Conservation (phyloP, 805 yeast species). For the Metschnikowia hibisci region DNA sequence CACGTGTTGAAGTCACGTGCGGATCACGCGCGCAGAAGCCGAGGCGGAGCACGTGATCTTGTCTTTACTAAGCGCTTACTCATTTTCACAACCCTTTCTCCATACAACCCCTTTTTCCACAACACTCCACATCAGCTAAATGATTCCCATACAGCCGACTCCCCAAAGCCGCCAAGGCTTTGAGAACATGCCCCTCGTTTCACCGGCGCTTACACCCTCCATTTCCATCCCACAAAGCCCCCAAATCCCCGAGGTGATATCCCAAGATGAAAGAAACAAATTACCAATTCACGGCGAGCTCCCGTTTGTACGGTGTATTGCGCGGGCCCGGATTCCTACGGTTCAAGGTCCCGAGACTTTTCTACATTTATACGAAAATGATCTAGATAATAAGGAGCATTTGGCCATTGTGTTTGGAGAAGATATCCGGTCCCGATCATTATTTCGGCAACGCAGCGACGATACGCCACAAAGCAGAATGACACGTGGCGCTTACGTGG, state of each 20-base stretch:
- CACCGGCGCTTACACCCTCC: slow-evolving; percentile 18
- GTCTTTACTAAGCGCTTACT: no score
- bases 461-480: slow-evolving; percentile 91
- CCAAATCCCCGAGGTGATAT: slow-evolving; percentile 12
- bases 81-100: no score
- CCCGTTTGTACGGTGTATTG: slow-evolving; percentile 82
- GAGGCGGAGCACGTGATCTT: no score
- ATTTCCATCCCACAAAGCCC: slow-evolving; percentile 6
- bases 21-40: no score
- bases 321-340: slow-evolving; percentile 95
- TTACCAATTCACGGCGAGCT: slow-evolving; percentile 48
- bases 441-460: slow-evolving; percentile 56
- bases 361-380: slow-evolving; percentile 81
- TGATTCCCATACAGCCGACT: slow-evolving; percentile 11
- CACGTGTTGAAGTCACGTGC: no score
- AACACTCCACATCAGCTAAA: background rate
- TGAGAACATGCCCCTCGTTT: slow-evolving; percentile 18
- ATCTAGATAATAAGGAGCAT: slow-evolving; percentile 88
- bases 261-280: slow-evolving; percentile 26
- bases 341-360: slow-evolving; percentile 93
- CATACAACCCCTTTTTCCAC: background rate
- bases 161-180: slow-evolving; percentile 7
- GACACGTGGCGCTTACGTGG: slow-evolving; percentile 98
- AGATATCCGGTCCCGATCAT: slow-evolving; percentile 71
- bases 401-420: slow-evolving; percentile 96